Base-by-base conservation (phyloP, 176 grass and related monocot species). In the Echinochloa phyllopogon region DNA sequence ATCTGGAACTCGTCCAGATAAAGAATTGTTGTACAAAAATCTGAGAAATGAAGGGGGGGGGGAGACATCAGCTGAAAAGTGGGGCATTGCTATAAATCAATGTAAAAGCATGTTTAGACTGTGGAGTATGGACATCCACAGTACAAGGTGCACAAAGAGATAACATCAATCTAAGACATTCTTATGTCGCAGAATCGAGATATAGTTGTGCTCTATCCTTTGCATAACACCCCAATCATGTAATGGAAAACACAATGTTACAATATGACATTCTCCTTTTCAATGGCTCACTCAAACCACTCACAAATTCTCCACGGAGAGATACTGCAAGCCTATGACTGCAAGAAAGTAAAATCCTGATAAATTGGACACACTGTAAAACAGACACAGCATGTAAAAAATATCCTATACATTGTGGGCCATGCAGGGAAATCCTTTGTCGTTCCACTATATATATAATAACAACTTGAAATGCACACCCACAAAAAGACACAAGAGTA, bases 21-120 rank as follows among this genome's bases (percentile, higher is more conserved):
- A 76, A 41, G 87, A 67, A 89, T 98, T 98, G 52, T 82, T 57
- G 75, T 98, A 82, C 83, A 98, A 83, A 76, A 87, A 98, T 59
- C 96, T 98, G 89, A 57, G 69, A 69, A 72, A 79, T 75, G 69
- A 83, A 79, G 45, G 50, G 65, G 84, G 84, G 40, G 50, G 61
- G 84, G 84, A 42, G 50, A 18, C 4, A 51, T 65, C 8, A 78
- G 4, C 40, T 56, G 2, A 10, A 25, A 57, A 49, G 16, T 58
- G 41, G 1, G 42, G 4, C 51, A 17, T 21, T 64, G 18, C 55
- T 82, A 69, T 40, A 61, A 59, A 18, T 48, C 48, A 40, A 39
- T 57, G 57, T 25, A 72, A 80, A 49, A 60, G 11, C 69, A 80
- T 51, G 49, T 75, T 10, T 10, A 40, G 13, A 41, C 37, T n/a